phyloP scores from a whole-genome alignment of 176 grass and related monocot genomes.

The Zoysia pacifica region DNA sequence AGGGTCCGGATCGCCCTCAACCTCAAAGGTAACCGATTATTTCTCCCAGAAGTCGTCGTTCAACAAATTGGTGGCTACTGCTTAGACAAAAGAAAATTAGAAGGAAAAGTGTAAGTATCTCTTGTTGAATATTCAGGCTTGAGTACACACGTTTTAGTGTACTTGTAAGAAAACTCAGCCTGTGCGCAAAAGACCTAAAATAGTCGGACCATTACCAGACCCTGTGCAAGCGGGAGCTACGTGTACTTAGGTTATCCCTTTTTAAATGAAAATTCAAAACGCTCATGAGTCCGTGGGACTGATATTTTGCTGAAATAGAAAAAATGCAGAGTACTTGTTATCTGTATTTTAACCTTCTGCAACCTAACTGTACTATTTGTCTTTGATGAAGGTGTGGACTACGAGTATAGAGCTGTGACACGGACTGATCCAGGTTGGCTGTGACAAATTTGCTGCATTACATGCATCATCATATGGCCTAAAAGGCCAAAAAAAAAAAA shows the following conservation, averaged over 20 bases:
- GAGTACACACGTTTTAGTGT: not conserved
- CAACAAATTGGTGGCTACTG: not conserved
- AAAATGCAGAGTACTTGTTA: not conserved
- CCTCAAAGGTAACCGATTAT: constrained; percentile 67
- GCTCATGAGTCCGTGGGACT: not conserved
- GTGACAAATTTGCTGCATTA: not conserved
- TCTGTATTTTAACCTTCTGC: not conserved
- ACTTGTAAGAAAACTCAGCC: no score
- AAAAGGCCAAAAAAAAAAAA: not conserved
- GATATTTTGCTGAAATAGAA: not conserved
- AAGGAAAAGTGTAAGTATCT: not conserved
- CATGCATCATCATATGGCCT: not conserved
- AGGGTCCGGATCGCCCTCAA: constrained; percentile 76
- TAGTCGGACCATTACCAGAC: no score
- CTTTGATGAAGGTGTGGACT: constrained; percentile 64
- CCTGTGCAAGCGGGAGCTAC: no score
- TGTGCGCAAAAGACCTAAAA: no score
- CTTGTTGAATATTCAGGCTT: not conserved
- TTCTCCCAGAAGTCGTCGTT: not conserved
- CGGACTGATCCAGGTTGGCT: constrained; percentile 54
- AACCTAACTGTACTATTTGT: constrained; percentile 28
- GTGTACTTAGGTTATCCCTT: no score
- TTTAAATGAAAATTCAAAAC: not conserved
- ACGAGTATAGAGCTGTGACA: constrained; percentile 86
- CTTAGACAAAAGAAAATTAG: not conserved